Evolutionary conservation across 306 rosid genomes (phyloP), one percentile per base, ranked within the genome.

Genomic region (Quercus engelmannii): DNA sequence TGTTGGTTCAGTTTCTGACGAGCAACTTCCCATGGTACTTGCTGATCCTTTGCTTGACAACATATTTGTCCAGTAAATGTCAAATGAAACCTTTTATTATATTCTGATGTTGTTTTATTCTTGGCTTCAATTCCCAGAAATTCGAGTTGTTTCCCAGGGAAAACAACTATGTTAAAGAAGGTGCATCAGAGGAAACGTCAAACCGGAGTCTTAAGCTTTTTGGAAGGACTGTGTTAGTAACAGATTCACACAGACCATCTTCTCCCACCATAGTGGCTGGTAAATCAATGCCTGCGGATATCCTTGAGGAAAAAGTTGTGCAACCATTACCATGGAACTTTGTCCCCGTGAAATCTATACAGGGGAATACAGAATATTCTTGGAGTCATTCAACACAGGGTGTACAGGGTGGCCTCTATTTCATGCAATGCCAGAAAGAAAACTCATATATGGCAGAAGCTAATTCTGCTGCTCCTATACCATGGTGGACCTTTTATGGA

Each of bases 141-240:
- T 76, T 76, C 0, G 86, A 89, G 63, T 76, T 68, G 65, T 78
- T 77, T 64, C 79, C 76, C n/a, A 81, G 77, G 3, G 92, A 81
- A 46, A 73, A 64, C 49, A 80, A 33, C 25, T 69, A 15, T 69
- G 75, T 76, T 30, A 81, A 62, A 78, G 92, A 83, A 2, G 83
- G 62, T 61, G 79, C 80, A 28, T 51, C 85, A 54, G 85, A 79
- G 55, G 91, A 89, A 81, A 79, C 81, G 38, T 81, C 88, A 2
- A 9, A 78, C 10, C 82, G 87, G 15, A 86, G 83, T 76, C 85
- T 94, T 56, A 94, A 89, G 85, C 97, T 94, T 70, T 92, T 94
- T 33, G 98, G 98, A 51, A 81, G 86, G 57, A 92, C 90, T 55
- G 81, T 92, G 2, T n/a, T 86, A 11, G 79, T 94, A 54, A 68